Evolutionary conservation across 2,329 filamentous ascomycete genomes (phyloP).

Genomic region (Leptographium galeiforme): DNA sequence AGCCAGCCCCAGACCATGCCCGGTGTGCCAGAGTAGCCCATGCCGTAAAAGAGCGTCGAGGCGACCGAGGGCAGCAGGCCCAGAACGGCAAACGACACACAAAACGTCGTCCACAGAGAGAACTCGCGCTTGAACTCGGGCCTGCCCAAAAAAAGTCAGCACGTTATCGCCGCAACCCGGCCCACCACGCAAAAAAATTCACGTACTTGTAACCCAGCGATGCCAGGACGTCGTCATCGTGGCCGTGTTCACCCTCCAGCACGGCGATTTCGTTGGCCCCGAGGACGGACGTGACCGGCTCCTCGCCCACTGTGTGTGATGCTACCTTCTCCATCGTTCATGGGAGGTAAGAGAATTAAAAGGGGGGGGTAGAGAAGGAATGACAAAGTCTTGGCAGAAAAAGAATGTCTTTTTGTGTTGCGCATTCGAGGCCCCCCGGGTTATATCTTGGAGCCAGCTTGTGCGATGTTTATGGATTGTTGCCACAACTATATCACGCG

Average conservation of each 20-base stretch:
- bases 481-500: too few species aligned
- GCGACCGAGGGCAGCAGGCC: conserved; percentile 60
- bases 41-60: conserved; percentile 57
- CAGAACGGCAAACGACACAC: conserved; percentile 59
- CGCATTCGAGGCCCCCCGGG: too few species aligned
- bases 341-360: neutral
- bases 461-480: neutral
- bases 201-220: conserved; percentile 38
- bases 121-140: conserved; percentile 50
- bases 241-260: conserved; percentile 4
- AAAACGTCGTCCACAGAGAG: conserved; percentile 60
- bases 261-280: conserved; percentile 8
- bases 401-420: too few species aligned
- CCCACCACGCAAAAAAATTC: too few species aligned
- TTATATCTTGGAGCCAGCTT: neutral
- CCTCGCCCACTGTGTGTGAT: conserved; percentile 4
- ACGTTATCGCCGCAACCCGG: neutral
- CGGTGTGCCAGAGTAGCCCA: conserved; percentile 35
- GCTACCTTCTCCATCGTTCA: neutral
- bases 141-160: conserved; percentile 9
- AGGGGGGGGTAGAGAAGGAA: too few species aligned
- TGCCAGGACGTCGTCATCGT: conserved; percentile 47
- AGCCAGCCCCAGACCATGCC: conserved; percentile 70
- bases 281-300: conserved; percentile 10
- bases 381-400: too few species aligned